Evolutionary conservation across 2,329 filamentous ascomycete genomes (phyloP), one percentile per base, ranked within the genome.

Genomic region (Ambrosiella beaveri): DNA sequence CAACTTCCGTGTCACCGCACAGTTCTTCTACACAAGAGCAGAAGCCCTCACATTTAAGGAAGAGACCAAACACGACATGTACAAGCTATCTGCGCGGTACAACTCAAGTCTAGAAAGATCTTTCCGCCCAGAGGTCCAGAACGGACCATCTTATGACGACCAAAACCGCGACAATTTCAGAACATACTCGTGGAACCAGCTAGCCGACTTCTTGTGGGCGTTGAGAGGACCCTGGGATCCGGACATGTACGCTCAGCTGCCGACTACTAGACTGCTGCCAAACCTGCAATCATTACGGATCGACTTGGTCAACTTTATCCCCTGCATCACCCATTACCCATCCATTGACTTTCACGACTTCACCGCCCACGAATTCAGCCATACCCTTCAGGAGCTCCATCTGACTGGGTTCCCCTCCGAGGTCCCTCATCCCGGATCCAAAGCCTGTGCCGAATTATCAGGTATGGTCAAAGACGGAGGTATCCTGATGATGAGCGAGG

Each of bases 301-400:
- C 39, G 77, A 80, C 60, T 70, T 79, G 15, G 74, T 79, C 63
- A 79, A 79, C 62, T 80, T 79, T 71, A 1, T 71, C 74, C 40
- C 13, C 67, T 72, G 1, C 68, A 73, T 36, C 65, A 78, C 39
- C 70, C 71, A 1, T 73, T 69, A 57, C 72, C 74, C 1, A 74
- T 72, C 13, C 1, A 66, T 70, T 2, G 73, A 75, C 51, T 68
- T 79, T 13, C 76, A 79, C 63, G 72, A 76, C 54, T 66, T 77
- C n/a, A 71, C 75, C 2, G 74, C 73, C 13, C 75, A 79, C 60
- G 75, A 78, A 61, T 69, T 79, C 3, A 75, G 74, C 2, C 77
- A 74, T 62, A 75, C 71, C 2, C 64, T 80, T 6, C 74, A 79
- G 59, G 76, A 79, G 64, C 67, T 79, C 45, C 70, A 75, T 52